These are phyloP conservation scores for Russula olivacea DNA, from an alignment of 768 basidiomycete genomes.

Conservation along the genomic window DNA sequence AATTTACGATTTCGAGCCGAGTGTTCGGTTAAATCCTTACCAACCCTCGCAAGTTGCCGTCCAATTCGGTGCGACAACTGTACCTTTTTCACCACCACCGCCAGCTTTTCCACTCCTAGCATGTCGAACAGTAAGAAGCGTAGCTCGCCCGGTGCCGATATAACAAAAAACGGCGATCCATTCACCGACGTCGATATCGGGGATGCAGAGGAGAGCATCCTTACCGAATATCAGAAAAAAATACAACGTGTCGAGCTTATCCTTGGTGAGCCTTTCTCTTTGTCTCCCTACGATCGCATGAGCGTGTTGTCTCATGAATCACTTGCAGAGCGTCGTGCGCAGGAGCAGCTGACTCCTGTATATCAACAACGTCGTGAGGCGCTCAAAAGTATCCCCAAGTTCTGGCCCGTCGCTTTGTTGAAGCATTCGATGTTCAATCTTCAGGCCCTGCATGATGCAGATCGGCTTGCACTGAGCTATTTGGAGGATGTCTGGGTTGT, in stretches of 20 bases:
- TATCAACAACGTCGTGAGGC: conserved; percentile 68
- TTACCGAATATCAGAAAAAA: conserved; percentile 60
- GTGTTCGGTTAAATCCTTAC: conserved; percentile 17
- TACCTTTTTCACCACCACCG: conserved; percentile 14
- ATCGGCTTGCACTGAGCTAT: conserved; percentile 76
- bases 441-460: conserved; percentile 65
- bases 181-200: conserved; percentile 61
- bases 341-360: conserved; percentile 50
- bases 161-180: conserved; percentile 54
- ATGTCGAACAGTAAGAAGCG: conserved; percentile 55
- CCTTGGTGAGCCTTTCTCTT: conserved; percentile 48
- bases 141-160: conserved; percentile 71
- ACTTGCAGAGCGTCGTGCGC: conserved; percentile 55
- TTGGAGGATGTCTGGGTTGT: conserved; percentile 82
- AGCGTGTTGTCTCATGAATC: conserved; percentile 6
- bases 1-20: background rate
- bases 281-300: background rate
- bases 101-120: conserved; percentile 1
- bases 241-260: conserved; percentile 64
- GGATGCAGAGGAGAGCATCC: conserved; percentile 65
- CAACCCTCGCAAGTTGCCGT: conserved; percentile 20
- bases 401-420: conserved; percentile 84
- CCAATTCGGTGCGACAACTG: background rate
- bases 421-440: conserved; percentile 59
- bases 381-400: conserved; percentile 61